A percentile compares a stretch with the other conserved stretches of the same genome.
phyloP scores from a whole-genome alignment of 305 asterid species.

The Fraxinus baroniana region DNA sequence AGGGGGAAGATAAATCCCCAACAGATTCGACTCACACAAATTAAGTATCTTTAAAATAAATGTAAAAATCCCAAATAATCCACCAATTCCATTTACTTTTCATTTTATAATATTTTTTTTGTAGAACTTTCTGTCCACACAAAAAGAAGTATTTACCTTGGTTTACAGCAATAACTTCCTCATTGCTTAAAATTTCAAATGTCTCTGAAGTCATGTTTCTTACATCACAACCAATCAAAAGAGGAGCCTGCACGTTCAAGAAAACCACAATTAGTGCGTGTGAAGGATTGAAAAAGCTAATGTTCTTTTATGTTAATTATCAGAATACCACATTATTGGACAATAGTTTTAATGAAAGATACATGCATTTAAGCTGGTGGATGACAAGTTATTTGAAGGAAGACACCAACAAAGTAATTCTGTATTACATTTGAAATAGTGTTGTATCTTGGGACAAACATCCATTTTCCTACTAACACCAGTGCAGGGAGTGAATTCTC shows the following conservation, averaged over 20 bases:
- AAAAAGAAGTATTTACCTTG: slow-evolving; percentile 55
- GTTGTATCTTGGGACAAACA: neutral
- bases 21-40: neutral
- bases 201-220: slow-evolving; percentile 77
- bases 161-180: slow-evolving; percentile 81
- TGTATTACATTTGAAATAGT: neutral
- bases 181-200: slow-evolving; percentile 63
- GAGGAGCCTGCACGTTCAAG: slow-evolving; percentile 66
- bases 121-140: neutral
- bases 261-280: neutral
- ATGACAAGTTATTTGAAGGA: neutral
- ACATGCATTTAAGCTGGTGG: neutral
- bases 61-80: neutral
- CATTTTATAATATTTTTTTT: neutral
- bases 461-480: neutral
- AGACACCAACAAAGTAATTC: neutral
- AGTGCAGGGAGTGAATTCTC: neutral
- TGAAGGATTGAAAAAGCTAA: neutral
- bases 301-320: neutral
- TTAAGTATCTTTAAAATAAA: neutral
- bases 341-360: neutral
- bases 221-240: slow-evolving; percentile 87
- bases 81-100: neutral
- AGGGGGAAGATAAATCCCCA: no score
- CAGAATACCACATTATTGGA: neutral